Evolutionary conservation across 1,284 basidiomycete species (phyloP), one percentile per base, ranked within the genome.

Genomic region (Meira miltonrushii): DNA sequence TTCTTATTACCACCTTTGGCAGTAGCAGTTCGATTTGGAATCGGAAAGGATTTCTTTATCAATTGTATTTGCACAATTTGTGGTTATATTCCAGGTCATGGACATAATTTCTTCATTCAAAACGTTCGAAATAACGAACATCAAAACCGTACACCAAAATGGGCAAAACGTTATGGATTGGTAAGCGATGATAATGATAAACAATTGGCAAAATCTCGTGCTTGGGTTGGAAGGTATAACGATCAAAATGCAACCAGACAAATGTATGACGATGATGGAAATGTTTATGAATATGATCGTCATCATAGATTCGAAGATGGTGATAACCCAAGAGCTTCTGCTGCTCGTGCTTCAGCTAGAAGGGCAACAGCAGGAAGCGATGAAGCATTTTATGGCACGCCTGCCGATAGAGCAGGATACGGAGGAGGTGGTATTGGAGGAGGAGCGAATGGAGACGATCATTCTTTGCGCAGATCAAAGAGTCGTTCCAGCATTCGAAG

Each of bases 11-110:
- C 75, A 0, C 39, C 55, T 12, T 57, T 77, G 9, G 94, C 94
- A 63, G 92, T 98, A 43, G 89, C 91, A 37, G 88, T 91, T 28
- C 85, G 94, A 59, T 98, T 98, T 80, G 94, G 94, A 28, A 85
- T 97, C 69, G 92, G 91, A 4, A 81, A 80, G 46, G 94, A 96
- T 79, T 94, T 97, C 79, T 93, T 89, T 84, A 81, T 97, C 72
- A 98, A 98, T 79, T 79, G 92, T 17, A 74, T 97, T 68, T 80
- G 94, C 54, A 95, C 92, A 37, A 84, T 96, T 60, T 88, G 86
- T 76, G 94, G 94, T 28, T 76, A 75, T 57, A 67, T 76, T 60
- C 71, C 64, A 9, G 61, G 64, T 57, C 90, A 92, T 75, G 84
- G 80, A 11, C 64, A 67, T 46, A 65, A 68, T 46, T 67, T 63